Evolutionary conservation across 441 rosid genomes (phyloP).

Genomic region (Eruca vesicaria): DNA sequence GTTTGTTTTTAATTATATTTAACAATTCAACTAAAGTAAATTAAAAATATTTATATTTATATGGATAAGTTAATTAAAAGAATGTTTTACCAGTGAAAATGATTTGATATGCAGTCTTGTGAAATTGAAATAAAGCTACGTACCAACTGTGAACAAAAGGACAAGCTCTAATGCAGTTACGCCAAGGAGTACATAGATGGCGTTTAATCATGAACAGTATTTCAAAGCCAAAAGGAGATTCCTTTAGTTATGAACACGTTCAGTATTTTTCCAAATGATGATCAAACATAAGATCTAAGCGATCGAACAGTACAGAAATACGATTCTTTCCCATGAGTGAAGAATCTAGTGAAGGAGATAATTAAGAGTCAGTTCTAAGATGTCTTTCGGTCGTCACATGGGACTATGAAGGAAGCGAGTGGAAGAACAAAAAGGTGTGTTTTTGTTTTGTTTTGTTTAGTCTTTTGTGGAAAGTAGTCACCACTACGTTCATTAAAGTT

Average conservation of each 20-base stretch:
- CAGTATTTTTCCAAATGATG: background rate
- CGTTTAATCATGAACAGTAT: slow-evolving; percentile 1
- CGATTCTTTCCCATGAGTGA: slow-evolving; percentile 15
- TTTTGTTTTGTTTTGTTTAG: slow-evolving; percentile 23
- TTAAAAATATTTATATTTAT: background rate
- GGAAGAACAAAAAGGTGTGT: slow-evolving; percentile 4
- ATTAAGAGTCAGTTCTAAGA: slow-evolving; percentile 18
- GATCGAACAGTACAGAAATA: background rate
- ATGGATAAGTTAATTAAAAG: background rate
- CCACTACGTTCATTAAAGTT: slow-evolving; percentile 16
- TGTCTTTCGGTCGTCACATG: slow-evolving; percentile 34
- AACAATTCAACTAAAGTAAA: background rate
- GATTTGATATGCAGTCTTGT: background rate
- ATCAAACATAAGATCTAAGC: slow-evolving; percentile 11
- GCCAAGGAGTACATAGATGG: background rate
- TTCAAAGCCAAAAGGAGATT: background rate
- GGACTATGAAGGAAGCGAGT: slow-evolving; percentile 18
- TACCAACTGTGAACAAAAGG: background rate
- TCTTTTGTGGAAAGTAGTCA: slow-evolving; percentile 11
- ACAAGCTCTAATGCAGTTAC: background rate
- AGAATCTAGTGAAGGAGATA: slow-evolving; percentile 30
- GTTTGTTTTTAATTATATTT: background rate
- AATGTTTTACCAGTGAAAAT: background rate
- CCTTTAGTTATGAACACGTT: background rate
- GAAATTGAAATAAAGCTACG: slow-evolving; percentile 8